Conservation (phyloP, 164 flowering plant species). For the Aristolochia fimbriata region DNA sequence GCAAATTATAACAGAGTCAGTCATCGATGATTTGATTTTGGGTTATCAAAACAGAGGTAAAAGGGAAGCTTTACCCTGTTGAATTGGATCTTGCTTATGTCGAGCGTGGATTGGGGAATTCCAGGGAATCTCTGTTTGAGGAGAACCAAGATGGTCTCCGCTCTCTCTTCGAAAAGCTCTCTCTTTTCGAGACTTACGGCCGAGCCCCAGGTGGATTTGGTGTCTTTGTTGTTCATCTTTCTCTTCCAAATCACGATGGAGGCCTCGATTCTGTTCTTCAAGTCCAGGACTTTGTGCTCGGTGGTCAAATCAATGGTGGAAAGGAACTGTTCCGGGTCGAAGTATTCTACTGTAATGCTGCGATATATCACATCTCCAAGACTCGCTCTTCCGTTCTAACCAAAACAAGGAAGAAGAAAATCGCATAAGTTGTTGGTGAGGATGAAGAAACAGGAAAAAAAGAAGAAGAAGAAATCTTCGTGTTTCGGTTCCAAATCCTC, state of each 20-base stretch:
- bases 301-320: constrained; percentile 53
- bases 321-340: constrained; percentile 66
- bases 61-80: constrained; percentile 34
- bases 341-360: constrained; percentile 70
- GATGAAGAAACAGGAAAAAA: not conserved
- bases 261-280: constrained; percentile 82
- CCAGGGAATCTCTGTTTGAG: constrained; percentile 83
- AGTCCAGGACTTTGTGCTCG: constrained; percentile 77
- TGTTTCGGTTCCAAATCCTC: not conserved
- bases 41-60: not conserved
- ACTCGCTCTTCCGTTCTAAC: constrained; percentile 74
- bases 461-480: not conserved
- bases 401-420: constrained; percentile 2
- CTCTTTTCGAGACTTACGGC: constrained; percentile 75
- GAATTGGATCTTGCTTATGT: constrained; percentile 70
- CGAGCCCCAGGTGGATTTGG: constrained; percentile 73
- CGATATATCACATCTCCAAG: constrained; percentile 71
- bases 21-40: not conserved
- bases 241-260: constrained; percentile 82
- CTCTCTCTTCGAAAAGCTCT: constrained; percentile 86
- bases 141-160: constrained; percentile 65
- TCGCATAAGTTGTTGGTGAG: not conserved
- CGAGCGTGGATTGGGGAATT: constrained; percentile 73
- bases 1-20: constrained; percentile 5
- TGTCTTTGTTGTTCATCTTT: constrained; percentile 70